A percentile compares a stretch with the other conserved stretches of the same genome.
These are phyloP conservation scores for Verbascum thapsus DNA, from an alignment of 257 asterid genomes.

Conservation along the genomic window DNA sequence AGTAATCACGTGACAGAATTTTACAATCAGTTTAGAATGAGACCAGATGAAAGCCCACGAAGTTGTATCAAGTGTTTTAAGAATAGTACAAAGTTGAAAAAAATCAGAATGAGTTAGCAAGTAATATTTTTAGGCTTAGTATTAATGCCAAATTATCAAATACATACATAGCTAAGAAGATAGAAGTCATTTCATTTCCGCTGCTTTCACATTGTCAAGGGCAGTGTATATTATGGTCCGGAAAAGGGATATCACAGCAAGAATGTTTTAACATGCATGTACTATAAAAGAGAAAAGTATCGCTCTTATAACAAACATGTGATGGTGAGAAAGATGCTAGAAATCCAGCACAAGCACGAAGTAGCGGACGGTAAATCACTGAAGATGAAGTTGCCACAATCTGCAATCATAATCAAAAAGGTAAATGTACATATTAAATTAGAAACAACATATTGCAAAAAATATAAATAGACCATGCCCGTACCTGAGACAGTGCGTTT, in stretches of 20 bases:
- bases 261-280: conserved; percentile 20
- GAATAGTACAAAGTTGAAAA: conserved; percentile 3
- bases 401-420: conserved; percentile 55
- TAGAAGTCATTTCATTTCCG: not conserved
- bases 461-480: conserved; percentile 19
- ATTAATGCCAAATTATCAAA: conserved; percentile 24
- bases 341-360: conserved; percentile 92
- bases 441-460: conserved; percentile 25
- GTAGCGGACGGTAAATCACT: conserved; percentile 68
- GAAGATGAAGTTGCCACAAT: conserved; percentile 86
- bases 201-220: conserved; percentile 14
- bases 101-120: conserved; percentile 3
- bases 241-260: conserved; percentile 20
- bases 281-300: conserved; percentile 29
- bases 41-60: conserved; percentile 14
- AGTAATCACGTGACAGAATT: conserved; percentile 8
- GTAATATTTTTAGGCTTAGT: conserved; percentile 24
- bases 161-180: conserved; percentile 22
- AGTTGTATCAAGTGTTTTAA: conserved; percentile 21
- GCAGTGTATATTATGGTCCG: conserved; percentile 7
- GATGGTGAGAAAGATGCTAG: conserved; percentile 87
- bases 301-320: conserved; percentile 67
- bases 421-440: conserved; percentile 23
- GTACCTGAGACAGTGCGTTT: conserved; percentile 84
- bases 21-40: not conserved